These are phyloP conservation scores for Russula earlei DNA, from an alignment of 768 basidiomycete genomes.

Conservation along the genomic window DNA sequence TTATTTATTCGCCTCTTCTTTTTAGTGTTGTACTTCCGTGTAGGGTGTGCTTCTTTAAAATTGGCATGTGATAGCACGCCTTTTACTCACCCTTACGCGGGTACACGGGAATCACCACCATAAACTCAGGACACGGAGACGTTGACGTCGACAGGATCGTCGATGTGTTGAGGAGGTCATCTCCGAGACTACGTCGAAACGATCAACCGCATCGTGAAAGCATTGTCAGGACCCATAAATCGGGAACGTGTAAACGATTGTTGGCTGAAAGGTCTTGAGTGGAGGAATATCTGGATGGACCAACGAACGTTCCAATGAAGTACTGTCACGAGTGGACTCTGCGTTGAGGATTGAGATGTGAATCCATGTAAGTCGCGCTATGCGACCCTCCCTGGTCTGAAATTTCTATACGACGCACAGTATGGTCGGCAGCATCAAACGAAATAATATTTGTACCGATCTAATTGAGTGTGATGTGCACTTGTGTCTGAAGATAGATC, in stretches of 20 bases:
- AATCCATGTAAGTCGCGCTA: too few species aligned
- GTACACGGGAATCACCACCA: slow-evolving; percentile 84
- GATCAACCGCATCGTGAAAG: background rate
- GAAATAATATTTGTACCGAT: background rate
- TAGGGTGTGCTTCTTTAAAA: slow-evolving; percentile 42
- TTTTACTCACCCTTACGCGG: too few species aligned
- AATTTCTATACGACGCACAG: too few species aligned
- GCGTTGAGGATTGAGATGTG: too few species aligned
- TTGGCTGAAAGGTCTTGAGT: too few species aligned
- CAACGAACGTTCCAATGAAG: too few species aligned
- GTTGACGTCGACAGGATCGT: slow-evolving; percentile 68
- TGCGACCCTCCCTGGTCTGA: too few species aligned
- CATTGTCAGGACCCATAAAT: too few species aligned
- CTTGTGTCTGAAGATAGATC: background rate
- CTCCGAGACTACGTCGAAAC: slow-evolving; percentile 26
- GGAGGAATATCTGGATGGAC: too few species aligned
- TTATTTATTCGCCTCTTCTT: slow-evolving; percentile 12
- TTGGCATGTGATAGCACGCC: background rate
- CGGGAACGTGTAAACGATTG: too few species aligned
- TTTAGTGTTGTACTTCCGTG: slow-evolving; percentile 84
- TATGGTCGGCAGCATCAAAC: background rate
- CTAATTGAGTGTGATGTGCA: background rate
- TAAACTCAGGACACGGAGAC: slow-evolving; percentile 61
- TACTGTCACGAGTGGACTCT: too few species aligned
- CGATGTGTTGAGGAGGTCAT: slow-evolving; percentile 50